Evolutionary conservation across 179 eudicot species (phyloP), one percentile per base, ranked within the genome.

Genomic region (Amaranthus tricolor): DNA sequence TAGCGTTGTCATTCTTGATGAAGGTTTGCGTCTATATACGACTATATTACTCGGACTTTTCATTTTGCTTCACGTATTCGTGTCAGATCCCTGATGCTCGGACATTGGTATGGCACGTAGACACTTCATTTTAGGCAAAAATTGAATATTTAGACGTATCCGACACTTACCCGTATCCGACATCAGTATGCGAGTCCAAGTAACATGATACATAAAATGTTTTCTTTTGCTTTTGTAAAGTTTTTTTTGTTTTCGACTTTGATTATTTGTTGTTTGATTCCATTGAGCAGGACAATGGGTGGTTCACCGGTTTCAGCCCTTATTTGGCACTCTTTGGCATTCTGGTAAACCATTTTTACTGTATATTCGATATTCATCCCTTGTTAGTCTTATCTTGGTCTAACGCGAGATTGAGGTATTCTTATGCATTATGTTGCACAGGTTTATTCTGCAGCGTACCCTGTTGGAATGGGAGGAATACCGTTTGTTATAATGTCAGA

Each of bases 401-500:
- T 11, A 65, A 49, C n/a, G 19, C 8, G 24, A 60, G 11, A 5
- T 68, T 16, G 45, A 17, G 16, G 24, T 64, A 40, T 13, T 53
- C n/a, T 4, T 49, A 24, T 59, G 17, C 40, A 65, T 45, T 71
- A 17, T 19, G 7, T 21, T 5, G 40, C 40, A n/a, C 75, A 84
- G 87, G 20, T 78, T 4, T 82, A 64, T 15, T 75, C 80, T 16
- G 80, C 78, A 5, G 9, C 85, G 49, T 82, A 19, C 60, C 80
- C 85, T 3, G 62, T 85, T 11, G 87, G 87, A 20, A 82, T 85
- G 85, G 87, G 83, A 51, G 76, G 78, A 7, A 72, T 85, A 57
- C 85, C 87, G 40, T 85, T 66, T 64, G 76, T 85, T 49, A 77
- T 85, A 17, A 82, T 85, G 87, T 82, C 87, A 12, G 87, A 82